Conservation (phyloP, 2,329 filamentous ascomycete genomes). For the Colletotrichum sp. region DNA sequence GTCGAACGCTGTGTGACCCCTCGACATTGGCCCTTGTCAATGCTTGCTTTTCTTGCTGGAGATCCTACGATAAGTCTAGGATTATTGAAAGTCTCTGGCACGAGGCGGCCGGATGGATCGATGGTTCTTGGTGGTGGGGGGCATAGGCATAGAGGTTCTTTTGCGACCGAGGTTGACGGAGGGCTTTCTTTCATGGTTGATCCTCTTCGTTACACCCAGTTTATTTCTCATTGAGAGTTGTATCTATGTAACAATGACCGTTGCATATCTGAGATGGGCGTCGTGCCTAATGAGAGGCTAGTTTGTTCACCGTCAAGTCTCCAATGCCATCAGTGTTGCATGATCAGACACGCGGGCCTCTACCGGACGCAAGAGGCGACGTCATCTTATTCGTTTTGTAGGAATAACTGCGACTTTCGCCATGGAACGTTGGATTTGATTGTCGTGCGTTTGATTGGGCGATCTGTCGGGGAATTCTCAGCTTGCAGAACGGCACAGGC, state of each 20-base stretch:
- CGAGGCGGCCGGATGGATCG: background rate
- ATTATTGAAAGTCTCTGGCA: background rate
- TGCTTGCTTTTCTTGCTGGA: constrained; percentile 3
- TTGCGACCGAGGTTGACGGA: background rate
- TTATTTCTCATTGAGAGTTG: background rate
- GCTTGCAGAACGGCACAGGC: background rate
- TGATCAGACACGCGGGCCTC: background rate
- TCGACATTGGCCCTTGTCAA: background rate
- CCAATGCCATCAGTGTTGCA: background rate
- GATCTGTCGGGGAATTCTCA: background rate
- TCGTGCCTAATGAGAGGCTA: background rate
- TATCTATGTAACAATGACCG: background rate
- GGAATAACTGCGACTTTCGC: background rate
- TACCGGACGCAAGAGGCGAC: rapidly evolving
- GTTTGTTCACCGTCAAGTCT: background rate
- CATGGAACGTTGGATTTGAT: background rate
- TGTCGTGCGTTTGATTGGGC: background rate
- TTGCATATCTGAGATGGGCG: background rate
- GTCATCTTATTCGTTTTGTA: background rate
- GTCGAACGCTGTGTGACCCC: background rate
- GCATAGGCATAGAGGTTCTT: background rate
- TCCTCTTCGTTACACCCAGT: background rate
- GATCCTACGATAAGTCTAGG: background rate
- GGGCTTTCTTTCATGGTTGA: background rate
- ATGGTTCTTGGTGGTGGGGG: background rate